These are phyloP conservation scores for Chalciporus chontae DNA, from an alignment of 768 basidiomycete species.

Conservation along the genomic window DNA sequence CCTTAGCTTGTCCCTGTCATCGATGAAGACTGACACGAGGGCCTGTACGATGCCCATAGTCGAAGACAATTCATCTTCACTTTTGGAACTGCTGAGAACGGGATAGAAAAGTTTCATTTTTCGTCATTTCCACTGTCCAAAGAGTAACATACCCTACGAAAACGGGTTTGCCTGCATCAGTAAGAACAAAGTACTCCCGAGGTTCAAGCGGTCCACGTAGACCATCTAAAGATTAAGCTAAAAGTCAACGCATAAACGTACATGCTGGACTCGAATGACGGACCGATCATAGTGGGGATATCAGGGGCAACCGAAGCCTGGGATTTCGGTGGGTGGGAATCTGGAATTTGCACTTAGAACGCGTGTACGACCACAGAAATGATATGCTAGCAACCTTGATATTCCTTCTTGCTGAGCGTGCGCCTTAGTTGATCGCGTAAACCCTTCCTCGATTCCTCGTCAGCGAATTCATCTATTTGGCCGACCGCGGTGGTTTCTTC, in stretches of 20 bases:
- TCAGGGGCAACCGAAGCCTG: conserved; percentile 33
- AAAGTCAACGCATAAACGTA: conserved; percentile 4
- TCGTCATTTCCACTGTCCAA: neutral
- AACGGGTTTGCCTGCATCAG: conserved; percentile 97
- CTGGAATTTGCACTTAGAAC: conserved; percentile 4
- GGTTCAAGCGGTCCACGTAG: conserved; percentile 36
- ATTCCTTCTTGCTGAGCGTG: conserved; percentile 54
- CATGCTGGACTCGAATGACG: conserved; percentile 8
- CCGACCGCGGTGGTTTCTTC: conserved; percentile 52
- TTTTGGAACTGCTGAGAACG: conserved; percentile 44
- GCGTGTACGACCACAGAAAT: neutral
- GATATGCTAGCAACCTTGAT: conserved; percentile 37
- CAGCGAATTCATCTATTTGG: conserved; percentile 39
- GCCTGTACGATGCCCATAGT: conserved; percentile 93
- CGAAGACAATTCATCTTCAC: conserved; percentile 64
- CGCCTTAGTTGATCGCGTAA: conserved; percentile 70
- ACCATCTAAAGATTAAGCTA: conserved; percentile 6
- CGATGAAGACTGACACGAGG: conserved; percentile 91
- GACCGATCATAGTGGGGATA: conserved; percentile 24
- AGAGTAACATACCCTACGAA: conserved; percentile 65
- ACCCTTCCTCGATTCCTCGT: conserved; percentile 59
- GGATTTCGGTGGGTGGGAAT: conserved; percentile 12
- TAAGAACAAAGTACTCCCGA: conserved; percentile 88
- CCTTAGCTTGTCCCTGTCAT: conserved; percentile 82
- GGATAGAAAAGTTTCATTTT: neutral